Percentiles rank a stretch among this genome's conserved stretches.
Evolutionary conservation across 1,139 yeast genomes (phyloP).

Genomic region (Lodderomyces metapsilosis): DNA sequence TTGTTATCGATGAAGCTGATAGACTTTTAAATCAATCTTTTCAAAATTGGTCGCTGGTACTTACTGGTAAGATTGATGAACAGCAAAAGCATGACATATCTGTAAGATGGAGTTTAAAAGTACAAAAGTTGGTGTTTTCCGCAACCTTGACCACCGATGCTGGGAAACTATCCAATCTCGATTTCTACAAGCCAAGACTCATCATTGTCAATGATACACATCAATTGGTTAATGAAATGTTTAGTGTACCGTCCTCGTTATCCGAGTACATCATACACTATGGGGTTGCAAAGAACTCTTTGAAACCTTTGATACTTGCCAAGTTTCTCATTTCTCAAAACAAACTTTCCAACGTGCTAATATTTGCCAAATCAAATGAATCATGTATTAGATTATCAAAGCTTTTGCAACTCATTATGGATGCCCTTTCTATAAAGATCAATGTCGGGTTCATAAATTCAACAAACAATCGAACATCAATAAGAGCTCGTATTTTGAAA

Average conservation of each 20-base stretch:
- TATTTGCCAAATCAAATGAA: constrained; percentile 87
- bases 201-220: constrained; percentile 65
- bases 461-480: constrained; percentile 46
- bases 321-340: constrained; percentile 44
- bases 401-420: constrained; percentile 50
- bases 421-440: constrained; percentile 15
- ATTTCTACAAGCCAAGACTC: constrained; percentile 67
- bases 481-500: constrained; percentile 48
- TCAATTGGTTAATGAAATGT: constrained; percentile 50
- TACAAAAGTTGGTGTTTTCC: constrained; percentile 73
- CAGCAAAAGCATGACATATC: constrained; percentile 23
- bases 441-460: constrained; percentile 43
- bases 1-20: constrained; percentile 95
- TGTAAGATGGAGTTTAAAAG: constrained; percentile 27
- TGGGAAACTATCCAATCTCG: constrained; percentile 72
- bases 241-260: constrained; percentile 54
- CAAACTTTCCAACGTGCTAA: constrained; percentile 43
- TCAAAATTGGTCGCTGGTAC: constrained; percentile 84
- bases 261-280: constrained; percentile 50
- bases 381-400: constrained; percentile 74
- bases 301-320: constrained; percentile 72
- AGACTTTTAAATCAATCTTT: constrained; percentile 84
- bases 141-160: constrained; percentile 96
- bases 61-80: constrained; percentile 52
- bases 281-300: constrained; percentile 55